Base-by-base conservation (phyloP, 225 moss, liverwort and hornwort genomes). In the Physcomitrellopsis africana region DNA sequence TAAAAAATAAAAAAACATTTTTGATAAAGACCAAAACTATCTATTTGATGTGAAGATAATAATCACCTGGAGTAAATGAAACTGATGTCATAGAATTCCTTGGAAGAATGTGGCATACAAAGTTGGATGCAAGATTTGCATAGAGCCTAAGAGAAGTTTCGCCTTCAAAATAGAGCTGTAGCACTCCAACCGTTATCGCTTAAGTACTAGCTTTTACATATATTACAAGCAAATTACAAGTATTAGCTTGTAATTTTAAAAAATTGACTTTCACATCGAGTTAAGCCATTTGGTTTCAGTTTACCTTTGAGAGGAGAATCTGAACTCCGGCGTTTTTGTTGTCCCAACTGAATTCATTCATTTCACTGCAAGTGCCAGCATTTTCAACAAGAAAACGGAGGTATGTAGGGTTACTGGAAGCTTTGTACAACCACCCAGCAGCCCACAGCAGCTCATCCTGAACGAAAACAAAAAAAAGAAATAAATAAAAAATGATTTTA, bases 361-460 rank as follows among this genome's bases (percentile, higher is more conserved):
- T 70, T 24, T 80, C 73, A 10, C 16, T 1, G 37, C 81, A 44
- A 2, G 68, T 67, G 51, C 17, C 37, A n/a, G 73, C 62, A 65
- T 96, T 92, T 14, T 80, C 67, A 8, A 76, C 63, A 59, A 91
- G 55, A 41, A 85, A 96, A 2, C 73, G 79, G 51, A 93, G 73
- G 57, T 93, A 96, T 4, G 42, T 79, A 22, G 20, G 65, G 37
- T 80, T 69, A 13, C 59, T 76, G 0, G 89, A 86, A 19, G 90
- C 90, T 83, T 82, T 83, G 82, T 93, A 92, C 24, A 96, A 77
- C 96, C 96, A 96, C 41, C 87, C 85, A 7, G 93, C 82, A 24
- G 86, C 93, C 96, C 96, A 96, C 0, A 93, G 60, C 62, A 96
- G 85, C 79, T 96, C 96, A 74, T 96, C 96, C 96, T 96, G 68